Conservation (phyloP, 208 protist species). For the Leishmania amazonensis region DNA sequence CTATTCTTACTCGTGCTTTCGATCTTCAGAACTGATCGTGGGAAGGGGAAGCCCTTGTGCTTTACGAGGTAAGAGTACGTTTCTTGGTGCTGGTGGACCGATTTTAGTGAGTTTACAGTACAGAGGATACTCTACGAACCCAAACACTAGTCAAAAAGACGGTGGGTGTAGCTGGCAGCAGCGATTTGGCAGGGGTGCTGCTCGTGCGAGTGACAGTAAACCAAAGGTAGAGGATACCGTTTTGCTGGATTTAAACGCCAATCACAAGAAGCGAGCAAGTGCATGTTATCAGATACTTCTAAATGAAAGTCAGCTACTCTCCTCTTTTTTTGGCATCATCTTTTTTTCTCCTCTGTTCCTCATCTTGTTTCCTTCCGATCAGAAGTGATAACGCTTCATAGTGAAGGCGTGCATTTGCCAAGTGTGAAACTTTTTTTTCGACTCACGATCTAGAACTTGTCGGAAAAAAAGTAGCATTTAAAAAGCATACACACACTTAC, state of each 20-base stretch:
- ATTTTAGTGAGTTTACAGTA: not conserved
- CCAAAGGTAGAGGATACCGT: not conserved
- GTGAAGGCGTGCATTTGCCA: not conserved
- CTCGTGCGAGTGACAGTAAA: not conserved
- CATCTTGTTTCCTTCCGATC: not conserved
- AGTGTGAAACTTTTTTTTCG: conserved; percentile 1
- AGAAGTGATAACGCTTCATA: not conserved
- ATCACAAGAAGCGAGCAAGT: not conserved
- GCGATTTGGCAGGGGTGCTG: not conserved
- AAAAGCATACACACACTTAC: not conserved
- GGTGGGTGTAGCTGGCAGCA: no score
- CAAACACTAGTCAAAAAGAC: not conserved
- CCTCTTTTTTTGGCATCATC: not conserved
- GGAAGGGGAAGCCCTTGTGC: not conserved
- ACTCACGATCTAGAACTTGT: not conserved
- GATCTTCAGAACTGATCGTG: not conserved
- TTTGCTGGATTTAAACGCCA: not conserved
- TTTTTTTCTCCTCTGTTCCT: not conserved
- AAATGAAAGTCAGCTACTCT: not conserved
- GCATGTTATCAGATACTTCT: not conserved
- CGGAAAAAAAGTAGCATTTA: not conserved
- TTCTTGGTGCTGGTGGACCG: not conserved
- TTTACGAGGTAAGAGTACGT: not conserved
- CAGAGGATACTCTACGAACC: not conserved
- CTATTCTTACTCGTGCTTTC: not conserved